A percentile compares a stretch with the other conserved stretches of the same genome.
Conservation (phyloP, 1,284 basidiomycete genomes). For the Pascua guehoae region DNA sequence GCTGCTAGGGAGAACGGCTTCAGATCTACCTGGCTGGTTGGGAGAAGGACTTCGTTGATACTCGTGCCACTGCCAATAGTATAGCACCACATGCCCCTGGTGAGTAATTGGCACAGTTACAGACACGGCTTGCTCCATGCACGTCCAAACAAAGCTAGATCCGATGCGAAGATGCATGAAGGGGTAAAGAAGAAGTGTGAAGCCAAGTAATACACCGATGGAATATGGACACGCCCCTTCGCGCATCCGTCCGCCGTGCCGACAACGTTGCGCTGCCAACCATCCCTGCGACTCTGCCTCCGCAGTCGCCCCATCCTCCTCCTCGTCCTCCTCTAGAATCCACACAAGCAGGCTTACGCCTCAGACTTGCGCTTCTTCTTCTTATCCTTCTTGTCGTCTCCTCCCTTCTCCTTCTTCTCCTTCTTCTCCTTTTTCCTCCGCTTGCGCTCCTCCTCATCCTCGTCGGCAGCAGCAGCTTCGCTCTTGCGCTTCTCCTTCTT, state of each 20-base stretch:
- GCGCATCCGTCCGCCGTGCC: background rate
- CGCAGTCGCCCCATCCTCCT: background rate
- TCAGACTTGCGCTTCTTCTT: conserved; percentile 10
- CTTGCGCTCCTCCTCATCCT: conserved; percentile 22
- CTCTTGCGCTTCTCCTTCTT: conserved; percentile 46
- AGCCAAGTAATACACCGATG: conserved; percentile 13
- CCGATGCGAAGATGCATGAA: conserved; percentile 14
- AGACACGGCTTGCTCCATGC: too few relatives aligned
- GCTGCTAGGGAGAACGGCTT: too few relatives aligned
- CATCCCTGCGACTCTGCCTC: too few relatives aligned
- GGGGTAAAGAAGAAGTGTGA: conserved; percentile 9
- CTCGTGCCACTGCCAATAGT: too few relatives aligned
- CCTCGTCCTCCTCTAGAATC: background rate
- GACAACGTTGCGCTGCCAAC: too few relatives aligned
- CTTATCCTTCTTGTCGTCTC: conserved; percentile 34
- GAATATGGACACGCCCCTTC: conserved; percentile 6
- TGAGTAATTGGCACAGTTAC: too few relatives aligned
- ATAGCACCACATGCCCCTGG: too few relatives aligned
- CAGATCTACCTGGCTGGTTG: too few relatives aligned
- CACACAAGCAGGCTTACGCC: background rate
- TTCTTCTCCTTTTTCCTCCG: conserved; percentile 39
- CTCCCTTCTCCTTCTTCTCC: conserved; percentile 19
- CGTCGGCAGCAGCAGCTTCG: conserved; percentile 9
- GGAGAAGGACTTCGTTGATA: too few relatives aligned
- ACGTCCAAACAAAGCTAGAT: background rate